Percentiles rank a stretch among this genome's conserved stretches.
Conservation (phyloP, 2,329 filamentous ascomycete species). For the Fusarium tricinctum region DNA sequence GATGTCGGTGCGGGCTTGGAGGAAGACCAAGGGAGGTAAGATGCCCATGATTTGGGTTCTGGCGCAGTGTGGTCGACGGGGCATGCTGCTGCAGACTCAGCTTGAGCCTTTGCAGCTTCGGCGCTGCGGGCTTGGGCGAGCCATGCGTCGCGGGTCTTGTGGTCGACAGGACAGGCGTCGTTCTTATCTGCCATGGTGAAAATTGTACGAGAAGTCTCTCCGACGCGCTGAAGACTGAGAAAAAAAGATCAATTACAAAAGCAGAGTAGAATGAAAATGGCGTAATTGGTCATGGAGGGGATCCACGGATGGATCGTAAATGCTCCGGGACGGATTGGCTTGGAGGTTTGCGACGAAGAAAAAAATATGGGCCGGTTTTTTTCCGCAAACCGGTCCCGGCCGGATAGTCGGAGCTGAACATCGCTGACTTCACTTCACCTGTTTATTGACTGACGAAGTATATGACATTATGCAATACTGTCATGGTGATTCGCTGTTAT, state of each 20-base stretch:
- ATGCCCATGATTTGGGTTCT: constrained; percentile 59
- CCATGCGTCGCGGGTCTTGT: constrained; percentile 90
- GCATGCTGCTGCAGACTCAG: constrained; percentile 48
- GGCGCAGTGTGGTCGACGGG: constrained; percentile 54
- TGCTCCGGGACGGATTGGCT: constrained; percentile 44
- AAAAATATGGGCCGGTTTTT: constrained; percentile 46
- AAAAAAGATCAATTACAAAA: constrained; percentile 10
- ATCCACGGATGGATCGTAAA: constrained; percentile 38
- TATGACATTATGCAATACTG: neutral
- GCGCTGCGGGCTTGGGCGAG: constrained; percentile 75
- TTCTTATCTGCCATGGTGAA: constrained; percentile 50
- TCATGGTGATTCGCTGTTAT: too few relatives aligned
- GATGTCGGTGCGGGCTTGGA: constrained; percentile 43
- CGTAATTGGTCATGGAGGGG: constrained; percentile 34
- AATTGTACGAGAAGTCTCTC: neutral
- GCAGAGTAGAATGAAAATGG: constrained; percentile 27
- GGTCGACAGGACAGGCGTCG: constrained; percentile 85
- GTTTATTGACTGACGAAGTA: neutral
- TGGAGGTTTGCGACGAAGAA: constrained; percentile 22
- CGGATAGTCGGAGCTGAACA: constrained; percentile 14
- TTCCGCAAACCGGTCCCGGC: constrained; percentile 13
- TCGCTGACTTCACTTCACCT: constrained; percentile 15
- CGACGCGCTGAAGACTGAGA: neutral
- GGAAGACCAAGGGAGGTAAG: constrained; percentile 60
- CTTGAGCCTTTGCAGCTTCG: constrained; percentile 55